Evolutionary conservation across 768 basidiomycete species (phyloP).

Genomic region (Leccinum rimulosum): DNA sequence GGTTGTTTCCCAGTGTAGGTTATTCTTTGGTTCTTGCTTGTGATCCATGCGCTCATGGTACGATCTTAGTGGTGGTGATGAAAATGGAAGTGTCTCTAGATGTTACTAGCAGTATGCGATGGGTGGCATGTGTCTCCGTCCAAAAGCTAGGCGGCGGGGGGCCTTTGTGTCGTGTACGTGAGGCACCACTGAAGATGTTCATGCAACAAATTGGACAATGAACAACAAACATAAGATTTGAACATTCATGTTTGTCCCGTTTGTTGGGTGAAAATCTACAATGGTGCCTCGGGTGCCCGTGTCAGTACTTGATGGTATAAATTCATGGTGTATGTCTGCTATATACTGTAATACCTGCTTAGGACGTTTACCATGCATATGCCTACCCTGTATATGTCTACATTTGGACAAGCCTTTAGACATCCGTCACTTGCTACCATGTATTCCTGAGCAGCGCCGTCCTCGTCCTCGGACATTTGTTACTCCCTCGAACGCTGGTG

Average conservation of each 20-base stretch:
- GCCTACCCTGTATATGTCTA: no score
- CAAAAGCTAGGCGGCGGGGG: no score
- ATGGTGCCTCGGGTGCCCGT: not conserved
- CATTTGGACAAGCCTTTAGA: no score
- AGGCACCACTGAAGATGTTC: not conserved
- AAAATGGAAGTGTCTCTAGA: not conserved
- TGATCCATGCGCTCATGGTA: no score
- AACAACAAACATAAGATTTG: not conserved
- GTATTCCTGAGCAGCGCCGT: conserved; percentile 26
- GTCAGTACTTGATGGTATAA: no score
- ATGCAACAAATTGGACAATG: not conserved
- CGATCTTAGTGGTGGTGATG: not conserved
- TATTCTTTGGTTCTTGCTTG: not conserved
- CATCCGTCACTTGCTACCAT: no score
- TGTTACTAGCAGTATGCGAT: no score
- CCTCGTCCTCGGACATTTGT: conserved; percentile 50
- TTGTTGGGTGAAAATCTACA: not conserved
- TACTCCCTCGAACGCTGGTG: conserved; percentile 38
- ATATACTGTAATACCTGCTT: no score
- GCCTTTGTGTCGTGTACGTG: not conserved
- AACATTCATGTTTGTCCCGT: not conserved
- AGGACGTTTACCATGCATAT: no score
- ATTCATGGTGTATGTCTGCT: no score
- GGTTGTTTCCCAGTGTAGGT: not conserved
- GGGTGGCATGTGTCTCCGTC: no score